Evolutionary conservation across 208 protist species (phyloP), one percentile per base, ranked within the genome.

Genomic region (Spironucleus salmonicida): DNA sequence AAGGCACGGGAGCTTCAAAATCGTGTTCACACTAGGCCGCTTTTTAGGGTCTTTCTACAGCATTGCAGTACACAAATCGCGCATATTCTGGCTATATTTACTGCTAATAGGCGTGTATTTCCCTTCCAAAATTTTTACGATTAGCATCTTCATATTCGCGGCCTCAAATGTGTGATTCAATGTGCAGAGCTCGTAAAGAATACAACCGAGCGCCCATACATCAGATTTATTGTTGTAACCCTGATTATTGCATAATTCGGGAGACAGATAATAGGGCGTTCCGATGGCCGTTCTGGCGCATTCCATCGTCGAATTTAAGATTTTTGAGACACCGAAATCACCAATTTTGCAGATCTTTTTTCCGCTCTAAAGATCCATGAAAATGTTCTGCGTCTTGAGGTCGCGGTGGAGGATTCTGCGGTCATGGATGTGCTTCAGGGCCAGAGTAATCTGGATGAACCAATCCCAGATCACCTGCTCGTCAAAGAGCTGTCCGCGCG

Each of bases 101-200:
- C 86, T 71, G 13, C 87, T 85, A 30, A 94, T 84, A 41, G 89
- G 87, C 9, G 86, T 58, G 77, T 91, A 92, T 35, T 68, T 75
- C 4, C 87, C 87, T 68, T 86, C 85, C 1, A 94, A 85, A 76
- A 94, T 94, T 75, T 88, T 86, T 59, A 91, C 85, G 85, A 93
- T 91, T 7, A 94, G 85, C 74, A 90, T 87, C 58, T 92, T 91
- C 90, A 94, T 92, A 81, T 87, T 92, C 39, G 83, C 85, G 1
- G 87, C 90, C 69, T 94, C 90, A 74, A 93, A 94, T 0, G 91
- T 88, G 74, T 94, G 91, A 40, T 75, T 40, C n/a, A 87, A 49
- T 15, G 83, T 87, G 2, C 78, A 78, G 35, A 88, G 77, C 76
- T 88, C 85, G 34, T 75, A 75, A 11, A 75, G 41, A 7, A 75